phyloP scores from a whole-genome alignment of 2,329 filamentous ascomycete genomes.

The Penicillium fuscoglaucum region DNA sequence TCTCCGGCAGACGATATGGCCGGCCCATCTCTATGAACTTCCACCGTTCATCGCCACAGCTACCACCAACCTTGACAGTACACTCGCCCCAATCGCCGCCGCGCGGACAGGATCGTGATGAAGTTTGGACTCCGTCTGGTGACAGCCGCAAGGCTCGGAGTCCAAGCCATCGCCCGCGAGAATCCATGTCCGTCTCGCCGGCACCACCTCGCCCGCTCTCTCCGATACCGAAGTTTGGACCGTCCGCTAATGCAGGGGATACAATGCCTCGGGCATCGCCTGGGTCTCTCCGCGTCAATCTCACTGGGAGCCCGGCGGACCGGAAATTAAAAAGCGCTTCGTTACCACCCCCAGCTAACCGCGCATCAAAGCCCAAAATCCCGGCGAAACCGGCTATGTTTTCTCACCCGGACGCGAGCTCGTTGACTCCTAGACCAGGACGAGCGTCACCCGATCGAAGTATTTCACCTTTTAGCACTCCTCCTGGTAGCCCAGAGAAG shows the following conservation, averaged over 20 bases:
- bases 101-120: slow-evolving; percentile 25
- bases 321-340: slow-evolving; percentile 43
- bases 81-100: slow-evolving; percentile 48
- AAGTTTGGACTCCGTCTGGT: slow-evolving; percentile 57
- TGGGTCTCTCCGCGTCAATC: slow-evolving; percentile 13
- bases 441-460: slow-evolving; percentile 43
- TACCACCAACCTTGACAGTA: slow-evolving; percentile 44
- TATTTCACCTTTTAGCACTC: slow-evolving; percentile 81
- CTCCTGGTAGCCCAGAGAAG: slow-evolving; percentile 71
- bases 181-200: slow-evolving; percentile 27
- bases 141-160: slow-evolving; percentile 54
- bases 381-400: slow-evolving; percentile 48
- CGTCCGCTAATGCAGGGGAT: slow-evolving; percentile 22
- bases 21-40: slow-evolving; percentile 48
- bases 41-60: slow-evolving; percentile 41
- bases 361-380: slow-evolving; percentile 74
- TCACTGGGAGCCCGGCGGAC: slow-evolving; percentile 26
- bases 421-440: slow-evolving; percentile 31
- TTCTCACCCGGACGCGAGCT: slow-evolving; percentile 32
- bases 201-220: slow-evolving; percentile 29
- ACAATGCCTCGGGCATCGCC: slow-evolving; percentile 25
- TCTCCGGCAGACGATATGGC: slow-evolving; percentile 61
- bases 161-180: slow-evolving; percentile 26
- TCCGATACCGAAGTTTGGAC: slow-evolving; percentile 33
- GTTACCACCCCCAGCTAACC: slow-evolving; percentile 73